Evolutionary conservation across 495 filamentous ascomycete species (phyloP).

Genomic region (Penicillium paradoxum): DNA sequence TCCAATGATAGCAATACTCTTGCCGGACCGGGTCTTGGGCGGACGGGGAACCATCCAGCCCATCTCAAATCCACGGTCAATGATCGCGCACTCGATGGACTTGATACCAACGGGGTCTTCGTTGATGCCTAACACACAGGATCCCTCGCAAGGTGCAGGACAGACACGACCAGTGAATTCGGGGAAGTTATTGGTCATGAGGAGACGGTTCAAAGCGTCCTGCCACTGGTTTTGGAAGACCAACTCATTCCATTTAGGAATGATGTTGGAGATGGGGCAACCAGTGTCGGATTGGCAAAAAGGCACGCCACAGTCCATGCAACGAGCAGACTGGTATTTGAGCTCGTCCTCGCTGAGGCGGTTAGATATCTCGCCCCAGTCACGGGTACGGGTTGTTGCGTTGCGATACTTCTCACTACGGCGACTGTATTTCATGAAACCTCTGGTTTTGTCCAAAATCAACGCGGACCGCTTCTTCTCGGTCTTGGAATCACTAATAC

Average conservation of each 20-base stretch:
- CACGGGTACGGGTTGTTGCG: conserved; percentile 78
- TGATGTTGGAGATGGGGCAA: conserved; percentile 98
- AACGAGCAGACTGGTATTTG: conserved; percentile 97
- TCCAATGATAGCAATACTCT: conserved; percentile 87
- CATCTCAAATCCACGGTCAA: conserved; percentile 98
- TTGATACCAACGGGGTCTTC: conserved; percentile 99
- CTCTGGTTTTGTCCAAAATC: conserved; percentile 94
- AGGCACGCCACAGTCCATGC: conserved; percentile 99
- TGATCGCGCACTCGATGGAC: conserved; percentile 98
- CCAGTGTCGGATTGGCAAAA: conserved; percentile 98
- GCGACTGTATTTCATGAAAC: conserved; percentile 98
- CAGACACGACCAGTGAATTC: conserved; percentile 99
- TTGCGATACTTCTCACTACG: conserved; percentile 93
- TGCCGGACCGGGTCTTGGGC: conserved; percentile 78
- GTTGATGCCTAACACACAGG: conserved; percentile 97
- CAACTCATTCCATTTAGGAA: conserved; percentile 97
- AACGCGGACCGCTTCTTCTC: conserved; percentile 93
- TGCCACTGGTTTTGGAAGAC: conserved; percentile 93
- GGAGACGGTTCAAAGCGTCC: conserved; percentile 87
- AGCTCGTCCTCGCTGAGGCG: conserved; percentile 94
- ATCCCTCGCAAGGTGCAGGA: conserved; percentile 95
- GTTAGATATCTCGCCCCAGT: conserved; percentile 90
- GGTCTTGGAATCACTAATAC: conserved; percentile 73
- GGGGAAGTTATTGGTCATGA: conserved; percentile 99
- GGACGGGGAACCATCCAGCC: conserved; percentile 94